These are phyloP conservation scores for Aspergillus nidulans DNA, from an alignment of 495 filamentous ascomycete genomes.

Conservation along the genomic window DNA sequence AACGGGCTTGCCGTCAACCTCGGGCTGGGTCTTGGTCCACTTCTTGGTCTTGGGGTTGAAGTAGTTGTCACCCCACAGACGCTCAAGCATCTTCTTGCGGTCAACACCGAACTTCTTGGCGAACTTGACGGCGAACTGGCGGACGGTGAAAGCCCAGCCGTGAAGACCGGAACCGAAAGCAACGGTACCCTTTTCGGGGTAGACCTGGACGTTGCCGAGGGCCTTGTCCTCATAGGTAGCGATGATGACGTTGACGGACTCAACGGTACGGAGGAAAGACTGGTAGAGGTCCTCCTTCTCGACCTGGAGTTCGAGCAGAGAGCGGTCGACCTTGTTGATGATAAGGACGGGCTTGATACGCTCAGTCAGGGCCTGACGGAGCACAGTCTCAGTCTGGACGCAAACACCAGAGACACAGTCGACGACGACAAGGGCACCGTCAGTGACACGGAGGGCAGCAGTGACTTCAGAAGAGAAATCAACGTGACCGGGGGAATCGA, in stretches of 20 bases:
- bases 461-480: slow-evolving; percentile 99
- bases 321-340: slow-evolving; percentile 99
- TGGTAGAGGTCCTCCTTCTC: slow-evolving; percentile 99
- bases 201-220: slow-evolving; percentile 97
- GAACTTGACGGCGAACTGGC: slow-evolving; percentile 94
- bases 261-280: slow-evolving; percentile 97
- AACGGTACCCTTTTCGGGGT: slow-evolving; percentile 92
- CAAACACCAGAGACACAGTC: slow-evolving; percentile 99
- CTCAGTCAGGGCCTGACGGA: slow-evolving; percentile 98
- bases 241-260: slow-evolving; percentile 99
- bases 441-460: slow-evolving; percentile 98
- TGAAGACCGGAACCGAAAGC: slow-evolving; percentile 99
- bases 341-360: slow-evolving; percentile 99
- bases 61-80: slow-evolving; percentile 99
- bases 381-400: slow-evolving; percentile 99
- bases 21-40: slow-evolving; percentile 78
- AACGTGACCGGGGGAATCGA: slow-evolving; percentile 99
- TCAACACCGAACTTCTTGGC: slow-evolving; percentile 99
- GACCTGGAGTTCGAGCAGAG: slow-evolving; percentile 95
- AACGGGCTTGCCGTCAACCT: slow-evolving; percentile 76
- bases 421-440: slow-evolving; percentile 98
- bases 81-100: slow-evolving; percentile 99
- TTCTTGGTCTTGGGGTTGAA: slow-evolving; percentile 99
- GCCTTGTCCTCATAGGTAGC: slow-evolving; percentile 96
- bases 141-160: slow-evolving; percentile 99